Evolutionary conservation across 2,329 filamentous ascomycete species (phyloP), one percentile per base, ranked within the genome.

Genomic region (Xylaria sp.): DNA sequence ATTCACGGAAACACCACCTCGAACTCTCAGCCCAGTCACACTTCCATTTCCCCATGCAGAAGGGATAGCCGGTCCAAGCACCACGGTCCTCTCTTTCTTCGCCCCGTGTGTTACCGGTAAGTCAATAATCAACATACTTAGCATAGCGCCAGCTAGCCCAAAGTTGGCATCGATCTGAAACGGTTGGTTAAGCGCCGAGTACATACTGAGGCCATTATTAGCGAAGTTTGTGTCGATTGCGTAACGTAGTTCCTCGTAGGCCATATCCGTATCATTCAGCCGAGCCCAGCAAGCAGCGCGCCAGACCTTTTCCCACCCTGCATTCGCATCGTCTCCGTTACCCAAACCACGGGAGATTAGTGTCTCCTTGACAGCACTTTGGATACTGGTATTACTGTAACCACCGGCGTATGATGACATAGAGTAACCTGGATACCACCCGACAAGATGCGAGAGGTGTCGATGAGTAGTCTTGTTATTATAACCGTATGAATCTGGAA

Each of bases 81-180:
- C 79, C 7, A 86, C 82, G 0, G 74, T 81, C 59, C 80, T 77
- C 13, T 60, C 56, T 2, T 66, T 73, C 3, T 56, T 56, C 4
- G 31, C 63, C 3, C 69, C 65, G 46, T 73, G 67, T 12, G 76
- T 41, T 8, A 77, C 70, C 0, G 83, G 81, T 50, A 86, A 61
- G 75, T 88, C 84, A n/a, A 87, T 81, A 57, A 86, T 80, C 50
- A 88, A 74, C 85, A 88, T 85, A 66, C 81, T 80, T 63, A 88
- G 68, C 61, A 87, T 80, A 0, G 84, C 85, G 0, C 85, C 87
- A 2, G 80, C 80, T 25, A 83, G 76, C 1, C 86, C 87, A 69
- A 87, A 88, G 73, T 89, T 89, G 7, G 86, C 87, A 74, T 89
- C 87, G 66, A 89, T 88, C 78, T 89, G 87, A 71, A 89, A 89